These are phyloP conservation scores for Penicillium crustosum DNA, from an alignment of 2,329 filamentous ascomycete species.

Conservation along the genomic window DNA sequence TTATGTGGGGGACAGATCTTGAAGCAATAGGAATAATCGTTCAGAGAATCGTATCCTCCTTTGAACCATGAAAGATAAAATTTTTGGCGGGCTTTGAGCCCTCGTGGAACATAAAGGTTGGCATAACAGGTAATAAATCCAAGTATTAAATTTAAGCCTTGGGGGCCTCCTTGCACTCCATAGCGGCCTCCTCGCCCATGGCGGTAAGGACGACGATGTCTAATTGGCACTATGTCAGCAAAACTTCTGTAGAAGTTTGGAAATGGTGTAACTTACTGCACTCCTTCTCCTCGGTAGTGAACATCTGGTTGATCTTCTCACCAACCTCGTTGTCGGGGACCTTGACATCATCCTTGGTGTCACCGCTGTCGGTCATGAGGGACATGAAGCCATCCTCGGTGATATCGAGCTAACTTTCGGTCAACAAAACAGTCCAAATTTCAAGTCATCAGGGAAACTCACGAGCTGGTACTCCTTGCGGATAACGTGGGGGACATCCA, in stretches of 20 bases:
- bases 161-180: conserved; percentile 91
- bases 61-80: conserved; percentile 30
- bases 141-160: conserved; percentile 25
- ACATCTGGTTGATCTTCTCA: conserved; percentile 79
- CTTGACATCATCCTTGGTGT: conserved; percentile 93
- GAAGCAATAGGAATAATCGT: conserved; percentile 26
- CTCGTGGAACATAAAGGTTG: conserved; percentile 32
- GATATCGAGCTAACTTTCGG: conserved; percentile 70
- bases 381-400: conserved; percentile 92
- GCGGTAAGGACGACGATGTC: conserved; percentile 89
- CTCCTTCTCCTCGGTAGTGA: conserved; percentile 82
- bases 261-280: conserved; percentile 69
- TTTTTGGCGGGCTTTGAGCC: conserved; percentile 23
- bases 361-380: conserved; percentile 83
- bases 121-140: conserved; percentile 30
- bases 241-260: neutral
- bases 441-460: conserved; percentile 48
- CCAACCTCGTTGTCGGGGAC: conserved; percentile 86
- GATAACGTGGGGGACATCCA: conserved; percentile 88
- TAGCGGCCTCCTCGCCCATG: conserved; percentile 91
- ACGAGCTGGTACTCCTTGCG: conserved; percentile 94
- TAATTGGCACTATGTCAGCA: conserved; percentile 38
- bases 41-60: conserved; percentile 31
- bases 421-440: neutral
- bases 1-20: conserved; percentile 27